These are phyloP conservation scores for Desmodesmus armatus DNA, from an alignment of 139 green algal genomes.

Conservation along the genomic window DNA sequence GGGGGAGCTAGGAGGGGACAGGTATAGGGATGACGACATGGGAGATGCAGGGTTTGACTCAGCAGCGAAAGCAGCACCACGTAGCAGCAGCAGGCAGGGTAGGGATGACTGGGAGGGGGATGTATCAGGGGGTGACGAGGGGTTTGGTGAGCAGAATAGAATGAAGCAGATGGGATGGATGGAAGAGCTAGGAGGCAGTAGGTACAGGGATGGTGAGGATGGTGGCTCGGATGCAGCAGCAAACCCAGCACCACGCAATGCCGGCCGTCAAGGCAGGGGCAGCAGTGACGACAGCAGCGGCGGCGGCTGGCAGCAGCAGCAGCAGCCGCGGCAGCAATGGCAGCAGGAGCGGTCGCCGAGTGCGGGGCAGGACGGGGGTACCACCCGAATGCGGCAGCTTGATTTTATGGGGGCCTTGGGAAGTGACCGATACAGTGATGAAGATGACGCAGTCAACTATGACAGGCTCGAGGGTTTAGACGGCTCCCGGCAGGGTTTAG, in stretches of 20 bases:
- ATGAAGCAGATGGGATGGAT: not conserved
- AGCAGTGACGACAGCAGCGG: not conserved
- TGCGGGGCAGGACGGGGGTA: not conserved
- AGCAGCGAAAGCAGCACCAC: not conserved
- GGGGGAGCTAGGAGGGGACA: not conserved
- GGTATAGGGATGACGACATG: not conserved
- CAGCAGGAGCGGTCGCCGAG: not conserved
- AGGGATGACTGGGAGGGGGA: not conserved
- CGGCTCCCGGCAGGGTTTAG: not conserved
- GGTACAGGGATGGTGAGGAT: not conserved
- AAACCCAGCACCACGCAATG: too few relatives aligned
- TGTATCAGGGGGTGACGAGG: not conserved
- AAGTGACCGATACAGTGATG: constrained; percentile 18
- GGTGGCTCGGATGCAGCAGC: not conserved
- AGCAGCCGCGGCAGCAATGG: constrained; percentile 6
- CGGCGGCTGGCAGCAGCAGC: constrained; percentile 5
- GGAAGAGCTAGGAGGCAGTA: not conserved
- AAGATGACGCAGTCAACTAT: not conserved
- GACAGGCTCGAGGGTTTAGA: too few relatives aligned
- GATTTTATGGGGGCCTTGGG: constrained; percentile 26
- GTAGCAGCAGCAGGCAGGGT: not conserved
- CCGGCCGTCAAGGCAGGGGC: too few relatives aligned
- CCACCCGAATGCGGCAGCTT: not conserved
- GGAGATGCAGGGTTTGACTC: too few relatives aligned
- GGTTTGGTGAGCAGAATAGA: not conserved